Percentiles rank a stretch among this genome's conserved stretches.
Conservation (phyloP, 495 filamentous ascomycete species). For the Aspergillus nidulans region DNA sequence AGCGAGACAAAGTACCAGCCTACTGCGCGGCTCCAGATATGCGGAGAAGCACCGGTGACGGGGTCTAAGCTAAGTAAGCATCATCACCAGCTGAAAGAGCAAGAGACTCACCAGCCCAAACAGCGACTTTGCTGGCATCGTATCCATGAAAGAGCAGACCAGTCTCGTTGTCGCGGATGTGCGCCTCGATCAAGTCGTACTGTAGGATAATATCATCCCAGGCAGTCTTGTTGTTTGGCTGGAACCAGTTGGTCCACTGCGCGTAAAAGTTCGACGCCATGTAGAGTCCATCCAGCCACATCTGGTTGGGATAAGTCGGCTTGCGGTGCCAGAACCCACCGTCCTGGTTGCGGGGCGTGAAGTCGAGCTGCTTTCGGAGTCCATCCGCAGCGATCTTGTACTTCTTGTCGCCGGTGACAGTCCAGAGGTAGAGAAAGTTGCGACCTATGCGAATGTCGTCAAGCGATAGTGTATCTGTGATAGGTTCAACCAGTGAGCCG, state of each 20-base stretch:
- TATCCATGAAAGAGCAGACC: conserved; percentile 13
- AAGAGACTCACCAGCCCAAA: conserved; percentile 12
- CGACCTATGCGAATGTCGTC: conserved; percentile 15
- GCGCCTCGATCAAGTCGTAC: conserved; percentile 18
- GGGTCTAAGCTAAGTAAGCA: conserved; percentile 3
- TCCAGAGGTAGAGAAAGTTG: conserved; percentile 13
- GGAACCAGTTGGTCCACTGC: conserved; percentile 15
- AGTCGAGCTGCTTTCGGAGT: conserved; percentile 11
- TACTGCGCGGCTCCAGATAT: conserved; percentile 15
- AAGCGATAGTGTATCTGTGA: conserved; percentile 6
- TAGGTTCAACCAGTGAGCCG: conserved; percentile 6
- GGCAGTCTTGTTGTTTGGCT: conserved; percentile 9
- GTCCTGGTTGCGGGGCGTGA: conserved; percentile 12
- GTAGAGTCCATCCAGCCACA: conserved; percentile 20
- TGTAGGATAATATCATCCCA: conserved; percentile 17
- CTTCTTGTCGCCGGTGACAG: conserved; percentile 11
- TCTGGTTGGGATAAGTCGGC: conserved; percentile 17
- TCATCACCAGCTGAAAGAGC: not conserved
- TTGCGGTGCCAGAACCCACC: conserved; percentile 17
- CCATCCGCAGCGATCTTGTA: conserved; percentile 13
- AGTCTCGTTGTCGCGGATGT: not conserved
- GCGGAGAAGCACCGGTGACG: conserved; percentile 10
- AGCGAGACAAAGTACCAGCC: conserved; percentile 20
- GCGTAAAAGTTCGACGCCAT: conserved; percentile 16
- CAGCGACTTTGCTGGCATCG: conserved; percentile 7